These are phyloP conservation scores for Kwoniella newhampshirensis DNA, from an alignment of 768 basidiomycete genomes.

Conservation along the genomic window DNA sequence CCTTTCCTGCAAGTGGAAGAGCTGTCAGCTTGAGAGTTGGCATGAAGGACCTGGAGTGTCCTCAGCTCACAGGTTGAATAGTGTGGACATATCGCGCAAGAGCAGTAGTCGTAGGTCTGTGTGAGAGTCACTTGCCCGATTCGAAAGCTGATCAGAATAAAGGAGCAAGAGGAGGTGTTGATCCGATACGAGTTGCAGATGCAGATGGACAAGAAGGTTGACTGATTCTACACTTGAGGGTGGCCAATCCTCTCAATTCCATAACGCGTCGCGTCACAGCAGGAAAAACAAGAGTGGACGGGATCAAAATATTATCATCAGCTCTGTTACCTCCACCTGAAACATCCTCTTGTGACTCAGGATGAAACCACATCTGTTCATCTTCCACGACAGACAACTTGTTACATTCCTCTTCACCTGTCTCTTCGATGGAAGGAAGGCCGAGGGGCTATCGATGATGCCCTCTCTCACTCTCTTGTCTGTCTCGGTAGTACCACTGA, in stretches of 20 bases:
- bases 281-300: no score
- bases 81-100: conserved; percentile 39
- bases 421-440: neutral
- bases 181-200: neutral
- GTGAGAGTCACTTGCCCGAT: no score
- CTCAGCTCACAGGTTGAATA: conserved; percentile 50
- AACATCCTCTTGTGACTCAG: conserved; percentile 5
- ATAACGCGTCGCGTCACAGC: conserved; percentile 7
- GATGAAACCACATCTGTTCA: no score
- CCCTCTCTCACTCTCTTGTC: conserved; percentile 1
- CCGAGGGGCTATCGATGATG: neutral
- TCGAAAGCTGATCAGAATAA: no score
- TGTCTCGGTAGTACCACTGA: conserved; percentile 13
- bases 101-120: no score
- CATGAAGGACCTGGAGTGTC: neutral
- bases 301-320: neutral
- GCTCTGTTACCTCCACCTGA: conserved; percentile 1
- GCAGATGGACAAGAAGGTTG: neutral
- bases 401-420: neutral
- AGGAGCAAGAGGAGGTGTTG: no score
- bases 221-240: neutral
- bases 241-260: no score
- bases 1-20: conserved; percentile 22
- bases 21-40: conserved; percentile 7
- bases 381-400: neutral